A percentile compares a stretch with the other conserved stretches of the same genome.
Evolutionary conservation across 345 rosid genomes (phyloP).

Genomic region (Aurinia saxatilis): DNA sequence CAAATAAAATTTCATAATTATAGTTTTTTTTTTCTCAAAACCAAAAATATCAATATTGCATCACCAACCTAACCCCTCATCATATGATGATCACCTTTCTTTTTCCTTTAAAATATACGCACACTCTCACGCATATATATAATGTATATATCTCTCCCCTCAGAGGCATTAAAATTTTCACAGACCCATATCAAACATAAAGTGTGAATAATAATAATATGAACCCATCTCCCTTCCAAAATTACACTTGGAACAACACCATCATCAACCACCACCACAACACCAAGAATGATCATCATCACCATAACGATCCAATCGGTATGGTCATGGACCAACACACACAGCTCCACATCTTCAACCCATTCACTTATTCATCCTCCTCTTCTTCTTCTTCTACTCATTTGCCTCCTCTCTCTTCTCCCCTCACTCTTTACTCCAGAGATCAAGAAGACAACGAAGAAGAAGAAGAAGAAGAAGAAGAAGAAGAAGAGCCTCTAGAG

Average conservation of each 20-base stretch:
- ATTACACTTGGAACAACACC: slow-evolving; percentile 35
- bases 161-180: slow-evolving; percentile 9
- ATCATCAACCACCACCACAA: slow-evolving; percentile 3
- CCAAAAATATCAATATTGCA: slow-evolving; percentile 30
- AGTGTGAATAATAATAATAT: slow-evolving; percentile 49
- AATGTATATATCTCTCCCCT: slow-evolving; percentile 6
- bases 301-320: slow-evolving; percentile 27
- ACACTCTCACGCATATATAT: neutral
- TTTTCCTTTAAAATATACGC: slow-evolving; percentile 13
- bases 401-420: slow-evolving; percentile 25
- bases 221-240: slow-evolving; percentile 43
- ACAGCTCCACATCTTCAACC: slow-evolving; percentile 26
- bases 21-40: slow-evolving; percentile 8
- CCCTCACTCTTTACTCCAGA: slow-evolving; percentile 20
- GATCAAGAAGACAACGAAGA: slow-evolving; percentile 11
- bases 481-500: slow-evolving; percentile 60
- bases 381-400: slow-evolving; percentile 33
- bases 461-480: slow-evolving; percentile 4
- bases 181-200: slow-evolving; percentile 5
- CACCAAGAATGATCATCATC: neutral
- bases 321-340: slow-evolving; percentile 40
- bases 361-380: slow-evolving; percentile 25
- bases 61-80: slow-evolving; percentile 40
- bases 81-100: slow-evolving; percentile 25
- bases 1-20: neutral